Percentiles rank a stretch among this genome's conserved stretches.
These are phyloP conservation scores for Tubosaeta brunneosetosa DNA, from an alignment of 768 basidiomycete genomes.

Conservation along the genomic window DNA sequence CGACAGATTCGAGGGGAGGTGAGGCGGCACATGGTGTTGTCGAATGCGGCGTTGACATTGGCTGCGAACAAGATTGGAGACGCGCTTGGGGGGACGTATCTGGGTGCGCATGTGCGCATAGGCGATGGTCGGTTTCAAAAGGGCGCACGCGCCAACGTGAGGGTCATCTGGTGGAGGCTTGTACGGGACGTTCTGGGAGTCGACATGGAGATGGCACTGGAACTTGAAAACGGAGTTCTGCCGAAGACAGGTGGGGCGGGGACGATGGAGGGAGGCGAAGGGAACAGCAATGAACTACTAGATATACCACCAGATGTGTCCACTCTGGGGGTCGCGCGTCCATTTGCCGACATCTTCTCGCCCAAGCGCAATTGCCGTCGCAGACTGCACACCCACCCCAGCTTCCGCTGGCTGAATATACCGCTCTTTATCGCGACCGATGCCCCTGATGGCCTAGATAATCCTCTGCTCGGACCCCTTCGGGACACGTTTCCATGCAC, in stretches of 20 bases:
- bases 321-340: constrained; percentile 22
- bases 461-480: constrained; percentile 45
- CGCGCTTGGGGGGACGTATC: constrained; percentile 43
- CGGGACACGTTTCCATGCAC: constrained; percentile 57
- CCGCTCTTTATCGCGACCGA: constrained; percentile 70
- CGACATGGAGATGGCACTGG: constrained; percentile 32
- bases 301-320: constrained; percentile 17
- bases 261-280: background rate
- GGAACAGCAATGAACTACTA: constrained; percentile 2
- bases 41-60: constrained; percentile 42
- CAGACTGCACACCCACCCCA: constrained; percentile 30
- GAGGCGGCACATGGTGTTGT: constrained; percentile 54
- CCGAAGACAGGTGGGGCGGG: background rate
- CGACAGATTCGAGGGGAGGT: constrained; percentile 41
- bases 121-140: constrained; percentile 61
- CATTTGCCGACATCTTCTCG: constrained; percentile 15
- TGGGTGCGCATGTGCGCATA: constrained; percentile 64
- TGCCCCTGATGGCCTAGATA: constrained; percentile 33
- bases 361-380: constrained; percentile 35
- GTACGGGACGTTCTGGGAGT: constrained; percentile 46
- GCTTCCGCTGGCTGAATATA: constrained; percentile 43
- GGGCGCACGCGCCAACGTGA: constrained; percentile 39
- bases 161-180: constrained; percentile 54
- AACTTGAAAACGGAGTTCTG: constrained; percentile 32
- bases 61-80: constrained; percentile 44